phyloP scores from a whole-genome alignment of 2,329 filamentous ascomycete genomes.

The Blumeriella jaapii region DNA sequence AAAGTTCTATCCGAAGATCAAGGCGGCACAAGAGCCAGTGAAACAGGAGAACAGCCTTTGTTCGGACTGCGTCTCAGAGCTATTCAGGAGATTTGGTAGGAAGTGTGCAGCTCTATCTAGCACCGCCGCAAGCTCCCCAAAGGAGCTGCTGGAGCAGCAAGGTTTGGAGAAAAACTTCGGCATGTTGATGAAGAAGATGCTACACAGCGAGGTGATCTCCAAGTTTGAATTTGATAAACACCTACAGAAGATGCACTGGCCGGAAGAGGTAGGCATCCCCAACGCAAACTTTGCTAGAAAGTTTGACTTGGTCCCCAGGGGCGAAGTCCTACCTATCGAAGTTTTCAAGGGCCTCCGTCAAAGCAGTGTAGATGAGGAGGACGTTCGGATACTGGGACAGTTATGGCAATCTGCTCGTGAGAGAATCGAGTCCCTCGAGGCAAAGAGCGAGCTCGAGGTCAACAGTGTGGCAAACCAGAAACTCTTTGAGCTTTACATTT shows the following conservation, averaged over 20 bases:
- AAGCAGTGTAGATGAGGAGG: constrained; percentile 12
- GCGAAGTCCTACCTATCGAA: constrained; percentile 6
- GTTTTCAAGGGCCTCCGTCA: constrained; percentile 4
- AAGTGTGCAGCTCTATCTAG: background rate
- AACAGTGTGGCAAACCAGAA: background rate
- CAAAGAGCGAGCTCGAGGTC: background rate
- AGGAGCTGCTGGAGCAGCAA: background rate
- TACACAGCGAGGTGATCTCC: background rate
- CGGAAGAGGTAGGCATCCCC: constrained; percentile 26
- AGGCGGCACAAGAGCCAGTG: background rate
- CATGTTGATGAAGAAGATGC: background rate
- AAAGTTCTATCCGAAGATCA: background rate
- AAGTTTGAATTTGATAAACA: background rate
- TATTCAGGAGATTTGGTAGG: background rate
- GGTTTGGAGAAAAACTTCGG: background rate
- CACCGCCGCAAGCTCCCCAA: background rate
- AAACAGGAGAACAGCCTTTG: background rate
- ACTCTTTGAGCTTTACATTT: constrained; percentile 1
- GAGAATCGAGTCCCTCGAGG: background rate
- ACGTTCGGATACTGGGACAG: background rate
- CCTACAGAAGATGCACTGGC: constrained; percentile 6
- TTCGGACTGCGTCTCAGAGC: background rate
- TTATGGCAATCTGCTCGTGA: background rate
- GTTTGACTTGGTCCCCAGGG: constrained; percentile 29
- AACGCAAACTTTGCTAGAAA: constrained; percentile 36